Evolutionary conservation across 2,329 filamentous ascomycete genomes (phyloP).

Genomic region (Alternaria conjuncta): DNA sequence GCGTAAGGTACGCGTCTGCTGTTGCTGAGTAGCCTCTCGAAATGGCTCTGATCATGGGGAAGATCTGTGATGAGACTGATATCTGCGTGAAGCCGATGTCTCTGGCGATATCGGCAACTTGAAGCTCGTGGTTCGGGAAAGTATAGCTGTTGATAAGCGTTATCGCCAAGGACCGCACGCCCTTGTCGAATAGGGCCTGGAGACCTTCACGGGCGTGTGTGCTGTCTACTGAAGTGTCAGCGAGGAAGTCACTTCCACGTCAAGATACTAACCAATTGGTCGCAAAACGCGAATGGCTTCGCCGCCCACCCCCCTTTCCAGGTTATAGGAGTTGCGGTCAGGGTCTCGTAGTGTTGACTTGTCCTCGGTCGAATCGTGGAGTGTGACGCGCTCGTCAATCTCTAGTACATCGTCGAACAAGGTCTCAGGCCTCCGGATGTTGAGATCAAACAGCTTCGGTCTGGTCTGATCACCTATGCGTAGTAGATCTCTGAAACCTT

Average conservation of each 20-base stretch:
- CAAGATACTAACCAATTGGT: not conserved
- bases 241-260: not conserved
- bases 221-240: not conserved
- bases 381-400: conserved; percentile 31
- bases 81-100: conserved; percentile 38
- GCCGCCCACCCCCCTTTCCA: conserved; percentile 22
- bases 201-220: conserved; percentile 16
- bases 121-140: conserved; percentile 40
- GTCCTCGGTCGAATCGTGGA: conserved; percentile 29
- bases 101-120: conserved; percentile 33
- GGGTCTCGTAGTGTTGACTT: conserved; percentile 11
- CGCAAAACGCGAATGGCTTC: conserved; percentile 7
- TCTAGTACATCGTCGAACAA: conserved; percentile 28
- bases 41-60: conserved; percentile 33
- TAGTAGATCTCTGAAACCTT: conserved; percentile 28
- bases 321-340: not conserved
- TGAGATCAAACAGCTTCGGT: conserved; percentile 34
- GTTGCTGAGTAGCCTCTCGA: conserved; percentile 30
- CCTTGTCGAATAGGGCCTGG: conserved; percentile 37
- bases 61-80: conserved; percentile 33
- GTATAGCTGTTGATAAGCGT: conserved; percentile 44
- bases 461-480: conserved; percentile 34
- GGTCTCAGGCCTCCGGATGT: conserved; percentile 25
- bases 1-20: conserved; percentile 38
- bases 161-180: conserved; percentile 47